Evolutionary conservation across 1,139 yeast genomes (phyloP).

Genomic region (Kurtzmaniella quercitrusa): DNA sequence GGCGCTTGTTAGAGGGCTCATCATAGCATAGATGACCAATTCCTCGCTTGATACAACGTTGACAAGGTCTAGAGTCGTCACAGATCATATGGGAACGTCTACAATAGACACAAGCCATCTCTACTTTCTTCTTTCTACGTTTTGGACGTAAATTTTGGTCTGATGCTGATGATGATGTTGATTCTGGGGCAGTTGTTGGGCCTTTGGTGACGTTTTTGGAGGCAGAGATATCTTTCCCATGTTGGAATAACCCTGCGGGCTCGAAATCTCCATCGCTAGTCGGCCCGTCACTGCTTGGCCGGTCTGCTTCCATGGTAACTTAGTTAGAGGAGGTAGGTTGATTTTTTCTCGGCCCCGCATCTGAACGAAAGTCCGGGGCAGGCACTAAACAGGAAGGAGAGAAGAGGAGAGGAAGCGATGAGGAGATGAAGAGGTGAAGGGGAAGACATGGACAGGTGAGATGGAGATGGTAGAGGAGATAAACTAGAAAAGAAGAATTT

Average conservation of each 20-base stretch:
- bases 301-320: neutral
- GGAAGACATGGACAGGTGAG: too few species aligned
- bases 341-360: constrained; percentile 1
- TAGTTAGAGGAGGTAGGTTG: neutral
- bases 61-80: constrained; percentile 82
- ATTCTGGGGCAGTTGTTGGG: neutral
- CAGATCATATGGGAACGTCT: constrained; percentile 94
- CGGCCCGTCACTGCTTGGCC: neutral
- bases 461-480: too few species aligned
- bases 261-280: constrained; percentile 1
- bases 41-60: constrained; percentile 79
- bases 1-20: constrained; percentile 52
- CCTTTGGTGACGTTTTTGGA: neutral
- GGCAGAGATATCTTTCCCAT: constrained; percentile 2
- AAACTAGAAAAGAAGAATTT: too few species aligned
- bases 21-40: constrained; percentile 89
- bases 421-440: too few species aligned
- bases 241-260: constrained; percentile 4
- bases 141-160: constrained; percentile 5
- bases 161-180: neutral
- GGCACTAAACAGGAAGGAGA: neutral
- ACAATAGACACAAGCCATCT: constrained; percentile 84
- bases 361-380: neutral
- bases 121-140: constrained; percentile 52
- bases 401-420: neutral